Conservation (phyloP, 768 basidiomycete genomes). For the Boletus sensibilis region DNA sequence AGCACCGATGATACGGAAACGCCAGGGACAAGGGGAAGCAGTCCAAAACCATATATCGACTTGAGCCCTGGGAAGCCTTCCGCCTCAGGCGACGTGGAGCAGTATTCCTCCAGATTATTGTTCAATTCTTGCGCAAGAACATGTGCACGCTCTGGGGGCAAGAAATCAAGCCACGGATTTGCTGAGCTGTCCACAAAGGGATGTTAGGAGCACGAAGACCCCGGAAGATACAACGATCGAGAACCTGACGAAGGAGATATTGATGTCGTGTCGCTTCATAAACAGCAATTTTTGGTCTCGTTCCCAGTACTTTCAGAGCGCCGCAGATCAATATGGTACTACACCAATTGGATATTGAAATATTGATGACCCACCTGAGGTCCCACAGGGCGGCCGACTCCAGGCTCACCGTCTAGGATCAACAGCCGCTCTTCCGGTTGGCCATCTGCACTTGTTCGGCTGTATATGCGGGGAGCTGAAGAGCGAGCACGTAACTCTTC, state of each 20-base stretch:
- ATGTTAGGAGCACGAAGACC: slow-evolving; percentile 17
- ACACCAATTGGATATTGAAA: slow-evolving; percentile 1
- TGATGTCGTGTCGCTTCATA: slow-evolving; percentile 82
- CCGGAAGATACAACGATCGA: slow-evolving; percentile 6
- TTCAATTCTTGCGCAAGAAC: slow-evolving; percentile 71
- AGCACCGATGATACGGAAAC: slow-evolving; percentile 56
- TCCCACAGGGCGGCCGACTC: slow-evolving; percentile 76
- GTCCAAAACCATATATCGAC: slow-evolving; percentile 80
- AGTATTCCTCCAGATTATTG: slow-evolving; percentile 74
- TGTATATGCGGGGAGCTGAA: slow-evolving; percentile 65
- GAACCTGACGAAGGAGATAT: slow-evolving; percentile 76
- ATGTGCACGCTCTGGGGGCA: slow-evolving; percentile 65
- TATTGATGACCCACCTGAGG: slow-evolving; percentile 50
- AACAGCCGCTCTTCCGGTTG: slow-evolving; percentile 64
- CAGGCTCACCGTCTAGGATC: slow-evolving; percentile 79
- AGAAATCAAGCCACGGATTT: slow-evolving; percentile 91
- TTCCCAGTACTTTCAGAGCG: slow-evolving; percentile 64
- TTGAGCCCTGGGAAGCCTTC: slow-evolving; percentile 41
- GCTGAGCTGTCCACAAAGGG: slow-evolving; percentile 54
- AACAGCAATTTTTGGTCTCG: slow-evolving; percentile 74
- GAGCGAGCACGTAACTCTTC: slow-evolving; percentile 63
- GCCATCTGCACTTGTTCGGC: slow-evolving; percentile 41
- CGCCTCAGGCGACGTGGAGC: slow-evolving; percentile 56
- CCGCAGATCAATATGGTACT: slow-evolving; percentile 9
- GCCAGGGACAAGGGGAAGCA: slow-evolving; percentile 77